Evolutionary conservation across 768 basidiomycete genomes (phyloP).

Genomic region (Pleurotus djamor): DNA sequence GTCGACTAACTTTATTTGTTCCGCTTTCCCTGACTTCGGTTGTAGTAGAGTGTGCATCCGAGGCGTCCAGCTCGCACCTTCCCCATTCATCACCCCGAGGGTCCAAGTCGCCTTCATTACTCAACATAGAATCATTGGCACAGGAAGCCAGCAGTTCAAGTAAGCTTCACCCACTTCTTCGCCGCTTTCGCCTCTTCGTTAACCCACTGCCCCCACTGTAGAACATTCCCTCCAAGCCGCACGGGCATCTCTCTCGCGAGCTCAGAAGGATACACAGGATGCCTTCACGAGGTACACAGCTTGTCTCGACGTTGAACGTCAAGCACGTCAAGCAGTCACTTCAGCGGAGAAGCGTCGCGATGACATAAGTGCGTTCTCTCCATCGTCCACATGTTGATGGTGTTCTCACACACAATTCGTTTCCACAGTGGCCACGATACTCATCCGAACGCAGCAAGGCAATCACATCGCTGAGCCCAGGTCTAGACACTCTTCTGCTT

Average conservation of each 20-base stretch:
- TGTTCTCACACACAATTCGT: conserved; percentile 11
- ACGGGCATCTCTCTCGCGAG: conserved; percentile 56
- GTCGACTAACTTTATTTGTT: background rate
- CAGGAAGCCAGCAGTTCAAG: conserved; percentile 62
- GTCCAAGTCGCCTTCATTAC: conserved; percentile 50
- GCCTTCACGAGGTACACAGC: conserved; percentile 68
- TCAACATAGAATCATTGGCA: conserved; percentile 48
- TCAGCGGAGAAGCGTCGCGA: conserved; percentile 71
- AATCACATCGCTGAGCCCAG: conserved; percentile 28
- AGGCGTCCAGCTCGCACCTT: conserved; percentile 32
- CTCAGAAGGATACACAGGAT: conserved; percentile 72
- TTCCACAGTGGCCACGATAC: conserved; percentile 40
- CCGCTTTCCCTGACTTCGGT: conserved; percentile 5
- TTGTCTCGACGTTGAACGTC: conserved; percentile 65
- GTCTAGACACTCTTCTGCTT: conserved; percentile 53
- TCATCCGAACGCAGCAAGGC: conserved; percentile 42
- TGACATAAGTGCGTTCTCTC: conserved; percentile 45
- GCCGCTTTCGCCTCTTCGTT: conserved; percentile 8
- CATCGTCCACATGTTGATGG: conserved; percentile 11
- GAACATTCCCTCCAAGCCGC: conserved; percentile 64
- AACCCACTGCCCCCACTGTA: conserved; percentile 18
- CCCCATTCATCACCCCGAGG: conserved; percentile 35
- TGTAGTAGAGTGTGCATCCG: conserved; percentile 29
- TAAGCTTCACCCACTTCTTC: conserved; percentile 25
- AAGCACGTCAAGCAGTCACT: conserved; percentile 61